Base-by-base conservation (phyloP, 2,329 filamentous ascomycete genomes). In the Colletotrichum graminicola region DNA sequence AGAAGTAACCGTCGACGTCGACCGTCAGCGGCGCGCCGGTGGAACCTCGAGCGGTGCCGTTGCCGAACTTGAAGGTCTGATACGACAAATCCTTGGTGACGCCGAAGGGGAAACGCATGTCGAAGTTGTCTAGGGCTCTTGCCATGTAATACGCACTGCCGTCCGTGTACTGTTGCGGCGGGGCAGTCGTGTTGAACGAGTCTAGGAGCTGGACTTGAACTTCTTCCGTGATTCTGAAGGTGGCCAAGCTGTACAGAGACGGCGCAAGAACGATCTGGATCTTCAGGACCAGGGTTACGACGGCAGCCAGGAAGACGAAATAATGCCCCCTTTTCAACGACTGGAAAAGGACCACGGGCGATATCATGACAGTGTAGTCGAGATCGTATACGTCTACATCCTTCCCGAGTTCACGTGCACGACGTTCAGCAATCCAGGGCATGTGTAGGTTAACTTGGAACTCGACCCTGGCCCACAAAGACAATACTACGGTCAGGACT, bases 191-290 rank as follows among this genome's bases (percentile, higher is more conserved):
- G 18, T 61, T 62, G 51, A 70, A 70, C 7, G 62, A 61, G 49
- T 62, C 26, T 11, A 34, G 16, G 14, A 56, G 21, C 10, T 39
- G 39, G 23, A 70, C 59, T 0, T 1, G 32, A 21, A 62, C 34
- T 3, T 56, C 41, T 26, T 56, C 47, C 14, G 5, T 5, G 16
- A 29, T 29, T 18, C 29, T 36, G 14, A 70, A 16, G 39, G 55
- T 39, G 32, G 63, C 21, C 7, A 56, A 36, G 23, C 57, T 52
- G 34, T 61, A 66, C 18, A 70, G n/a, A 51, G 55, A 56, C 18
- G 67, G 62, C 4, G 67, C 67, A 23, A 70, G 67, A 21, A 70
- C 43, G 34, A 70, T 67, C 63, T 70, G 62, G 26, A 43, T 49
- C 32, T 56, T 66, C 39, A 70, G 49, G 7, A 66, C 41, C 16